These are phyloP conservation scores for Ulota crispa DNA, from an alignment of 225 moss, liverwort and hornwort species.

Conservation along the genomic window DNA sequence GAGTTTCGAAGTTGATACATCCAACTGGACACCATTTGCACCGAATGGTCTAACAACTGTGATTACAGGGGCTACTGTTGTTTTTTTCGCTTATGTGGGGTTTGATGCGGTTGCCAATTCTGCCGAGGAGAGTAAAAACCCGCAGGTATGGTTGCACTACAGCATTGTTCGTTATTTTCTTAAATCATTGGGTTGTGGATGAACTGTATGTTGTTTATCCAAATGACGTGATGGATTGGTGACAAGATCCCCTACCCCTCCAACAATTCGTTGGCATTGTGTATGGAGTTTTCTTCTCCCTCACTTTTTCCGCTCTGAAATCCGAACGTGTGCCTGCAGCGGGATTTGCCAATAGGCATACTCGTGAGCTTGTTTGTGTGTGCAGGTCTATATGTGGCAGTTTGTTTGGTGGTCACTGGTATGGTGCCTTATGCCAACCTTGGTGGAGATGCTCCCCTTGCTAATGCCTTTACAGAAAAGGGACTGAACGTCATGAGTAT, in stretches of 20 bases:
- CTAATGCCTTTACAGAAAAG: conserved; percentile 67
- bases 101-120: conserved; percentile 99
- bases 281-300: not conserved
- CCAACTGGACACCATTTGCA: conserved; percentile 87
- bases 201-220: not conserved
- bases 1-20: conserved; percentile 70
- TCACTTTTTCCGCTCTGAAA: conserved; percentile 12
- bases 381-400: conserved; percentile 84
- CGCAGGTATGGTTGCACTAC: conserved; percentile 59
- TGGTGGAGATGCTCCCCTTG: conserved; percentile 88
- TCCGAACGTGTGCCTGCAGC: conserved; percentile 56
- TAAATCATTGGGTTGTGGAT: not conserved
- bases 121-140: conserved; percentile 90
- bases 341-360: conserved; percentile 89
- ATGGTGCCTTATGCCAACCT: conserved; percentile 87
- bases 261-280: conserved; percentile 1
- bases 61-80: conserved; percentile 82
- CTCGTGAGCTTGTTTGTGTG: conserved; percentile 79
- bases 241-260: conserved; percentile 10
- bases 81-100: conserved; percentile 95
- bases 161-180: not conserved
- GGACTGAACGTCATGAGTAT: conserved; percentile 64
- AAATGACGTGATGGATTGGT: conserved; percentile 13
- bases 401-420: conserved; percentile 91
- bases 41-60: conserved; percentile 74